Conservation (phyloP, 2,329 filamentous ascomycete genomes). For the Penicillium sp. region DNA sequence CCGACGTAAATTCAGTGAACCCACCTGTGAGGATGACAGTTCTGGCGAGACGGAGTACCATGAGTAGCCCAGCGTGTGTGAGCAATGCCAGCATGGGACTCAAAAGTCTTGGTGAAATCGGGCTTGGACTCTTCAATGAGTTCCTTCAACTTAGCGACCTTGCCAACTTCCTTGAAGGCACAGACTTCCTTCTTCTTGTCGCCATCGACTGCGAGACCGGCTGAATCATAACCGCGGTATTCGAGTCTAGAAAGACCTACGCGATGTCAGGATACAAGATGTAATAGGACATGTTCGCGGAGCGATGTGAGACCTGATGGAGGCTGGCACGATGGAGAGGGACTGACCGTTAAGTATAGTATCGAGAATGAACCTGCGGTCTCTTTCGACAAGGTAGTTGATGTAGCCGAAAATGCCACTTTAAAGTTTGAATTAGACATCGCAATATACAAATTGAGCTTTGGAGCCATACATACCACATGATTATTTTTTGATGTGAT, state of each 20-base stretch:
- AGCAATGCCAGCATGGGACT: conserved; percentile 95
- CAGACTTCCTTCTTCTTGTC: conserved; percentile 98
- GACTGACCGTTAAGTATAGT: conserved; percentile 80
- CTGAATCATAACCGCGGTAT: conserved; percentile 97
- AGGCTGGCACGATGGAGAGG: too few species aligned
- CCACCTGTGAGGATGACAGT: conserved; percentile 98
- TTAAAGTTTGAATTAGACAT: too few species aligned
- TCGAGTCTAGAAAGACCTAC: conserved; percentile 92
- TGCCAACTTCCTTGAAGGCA: conserved; percentile 98
- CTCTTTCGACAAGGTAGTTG: conserved; percentile 98
- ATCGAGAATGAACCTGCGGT: conserved; percentile 89
- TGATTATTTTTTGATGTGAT: too few species aligned
- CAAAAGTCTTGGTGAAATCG: conserved; percentile 87
- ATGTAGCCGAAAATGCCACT: conserved; percentile 71
- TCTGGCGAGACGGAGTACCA: conserved; percentile 80
- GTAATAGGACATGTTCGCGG: too few species aligned
- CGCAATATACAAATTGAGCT: too few species aligned
- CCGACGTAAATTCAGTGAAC: too few species aligned
- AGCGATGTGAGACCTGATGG: too few species aligned
- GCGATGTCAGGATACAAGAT: too few species aligned
- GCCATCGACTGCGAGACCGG: conserved; percentile 87
- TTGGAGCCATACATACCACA: too few species aligned
- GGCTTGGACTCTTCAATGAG: conserved; percentile 77
- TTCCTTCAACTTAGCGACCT: conserved; percentile 91
- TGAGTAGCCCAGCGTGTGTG: conserved; percentile 99